Evolutionary conservation across 306 rosid genomes (phyloP), one percentile per base, ranked within the genome.

Genomic region (Pterocarpus macrocarpus): DNA sequence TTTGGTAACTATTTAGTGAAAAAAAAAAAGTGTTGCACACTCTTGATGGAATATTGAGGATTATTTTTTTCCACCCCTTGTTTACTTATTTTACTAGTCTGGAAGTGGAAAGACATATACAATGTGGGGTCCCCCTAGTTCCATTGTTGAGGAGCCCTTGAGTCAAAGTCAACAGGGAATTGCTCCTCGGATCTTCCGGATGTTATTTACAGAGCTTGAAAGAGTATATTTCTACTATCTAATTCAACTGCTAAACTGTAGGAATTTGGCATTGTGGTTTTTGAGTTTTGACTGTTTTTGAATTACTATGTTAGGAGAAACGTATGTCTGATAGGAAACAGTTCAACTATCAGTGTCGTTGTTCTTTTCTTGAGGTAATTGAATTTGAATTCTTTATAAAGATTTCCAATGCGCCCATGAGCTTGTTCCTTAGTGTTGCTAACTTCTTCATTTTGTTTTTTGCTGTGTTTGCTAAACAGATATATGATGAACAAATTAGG

Each of bases 51-150:
- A 70, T 15, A 12, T 58, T 86, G 57, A 84, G 75, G 75, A 15
- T 11, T 71, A 15, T 45, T 68, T 30, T 10, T 39, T 44, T 6
- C 2, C 10, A n/a, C 61, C 49, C 30, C 0, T 64, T 53, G 33
- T 58, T 59, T 64, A 15, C 57, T 41, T 70, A 2, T 4, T 73
- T 59, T 68, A 5, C 59, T 77, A 95, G 99, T 89, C 97, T 75
- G 99, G 98, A 69, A 90, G 91, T 55, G 99, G 99, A 59, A 95
- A 95, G 89, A 86, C 97, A 71, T 90, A 90, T 89, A 90, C 99
- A 13, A 90, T 95, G 88, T 95, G 99, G 98, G 99, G 99, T 86
- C 92, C 97, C 0, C 94, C 88, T 5, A 95, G 96, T 12, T 93
- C 98, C 62, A 88, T 92, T 90, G 91, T 90, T 82, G 98, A 91